Conservation (phyloP, 1,284 basidiomycete genomes). For the Sanghuangporus sanghuang region DNA sequence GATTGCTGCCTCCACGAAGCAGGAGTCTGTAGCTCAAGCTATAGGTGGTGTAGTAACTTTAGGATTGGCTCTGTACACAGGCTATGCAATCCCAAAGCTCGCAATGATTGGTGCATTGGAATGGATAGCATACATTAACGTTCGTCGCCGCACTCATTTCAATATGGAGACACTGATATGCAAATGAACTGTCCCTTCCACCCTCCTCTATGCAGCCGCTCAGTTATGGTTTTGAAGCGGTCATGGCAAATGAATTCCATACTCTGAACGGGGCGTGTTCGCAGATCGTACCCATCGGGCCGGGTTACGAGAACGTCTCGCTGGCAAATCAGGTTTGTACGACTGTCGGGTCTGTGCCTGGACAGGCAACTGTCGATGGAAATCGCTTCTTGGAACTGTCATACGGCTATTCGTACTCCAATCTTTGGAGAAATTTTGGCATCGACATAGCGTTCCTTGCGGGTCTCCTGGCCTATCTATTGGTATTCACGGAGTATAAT, state of each 20-base stretch:
- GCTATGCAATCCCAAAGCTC: constrained; percentile 28
- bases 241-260: constrained; percentile 51
- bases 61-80: constrained; percentile 44
- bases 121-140: constrained; percentile 47
- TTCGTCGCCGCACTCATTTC: constrained; percentile 21
- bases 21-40: constrained; percentile 39
- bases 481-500: constrained; percentile 49
- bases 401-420: constrained; percentile 42
- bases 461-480: constrained; percentile 40
- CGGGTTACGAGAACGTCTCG: constrained; percentile 38
- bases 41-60: constrained; percentile 48
- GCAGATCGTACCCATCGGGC: constrained; percentile 39
- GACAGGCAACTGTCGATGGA: constrained; percentile 23
- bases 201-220: constrained; percentile 30
- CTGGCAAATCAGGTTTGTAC: constrained; percentile 27
- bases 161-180: constrained; percentile 13
- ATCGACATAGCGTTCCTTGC: constrained; percentile 50
- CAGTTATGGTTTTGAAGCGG: constrained; percentile 42
- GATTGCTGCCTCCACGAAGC: constrained; percentile 41
- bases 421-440: constrained; percentile 55
- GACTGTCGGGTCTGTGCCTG: constrained; percentile 22
- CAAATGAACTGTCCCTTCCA: constrained; percentile 13
- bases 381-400: constrained; percentile 33
- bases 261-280: constrained; percentile 39
- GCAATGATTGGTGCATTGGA: constrained; percentile 32